phyloP scores from a whole-genome alignment of 495 filamentous ascomycete species.

The Lophiotrema nucula region DNA sequence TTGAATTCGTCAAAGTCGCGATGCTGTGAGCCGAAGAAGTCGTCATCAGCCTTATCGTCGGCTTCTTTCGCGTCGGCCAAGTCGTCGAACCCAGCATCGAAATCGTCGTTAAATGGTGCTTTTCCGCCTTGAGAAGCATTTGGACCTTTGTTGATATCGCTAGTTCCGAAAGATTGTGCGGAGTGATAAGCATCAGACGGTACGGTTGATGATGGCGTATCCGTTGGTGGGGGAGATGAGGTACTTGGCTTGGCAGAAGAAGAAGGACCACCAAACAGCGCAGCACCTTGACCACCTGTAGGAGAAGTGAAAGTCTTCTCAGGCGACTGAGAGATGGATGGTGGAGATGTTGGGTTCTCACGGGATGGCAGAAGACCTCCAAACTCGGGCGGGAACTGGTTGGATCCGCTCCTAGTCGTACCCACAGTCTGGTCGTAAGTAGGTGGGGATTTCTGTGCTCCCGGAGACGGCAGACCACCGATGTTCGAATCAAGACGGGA shows the following conservation, averaged over 20 bases:
- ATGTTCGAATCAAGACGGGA: conserved; percentile 32
- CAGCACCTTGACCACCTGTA: conserved; percentile 31
- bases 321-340: conserved; percentile 32
- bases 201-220: conserved; percentile 36
- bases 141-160: conserved; percentile 31
- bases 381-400: conserved; percentile 60
- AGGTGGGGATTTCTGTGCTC: conserved; percentile 65
- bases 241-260: conserved; percentile 23
- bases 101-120: conserved; percentile 58
- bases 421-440: conserved; percentile 56
- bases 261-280: conserved; percentile 36
- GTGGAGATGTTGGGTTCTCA: conserved; percentile 47
- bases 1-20: conserved; percentile 64
- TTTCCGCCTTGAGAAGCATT: conserved; percentile 42
- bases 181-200: conserved; percentile 42
- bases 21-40: conserved; percentile 44
- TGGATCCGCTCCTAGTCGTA: conserved; percentile 39
- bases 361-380: conserved; percentile 64
- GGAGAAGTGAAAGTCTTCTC: conserved; percentile 34
- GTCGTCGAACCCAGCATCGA: conserved; percentile 88
- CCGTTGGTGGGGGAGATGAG: conserved; percentile 32
- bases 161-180: conserved; percentile 36
- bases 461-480: conserved; percentile 49
- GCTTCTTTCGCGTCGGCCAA: conserved; percentile 86
- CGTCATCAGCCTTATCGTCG: conserved; percentile 67